Evolutionary conservation across 1,284 basidiomycete genomes (phyloP), one percentile per base, ranked within the genome.

Genomic region (Marasmius fiardii): DNA sequence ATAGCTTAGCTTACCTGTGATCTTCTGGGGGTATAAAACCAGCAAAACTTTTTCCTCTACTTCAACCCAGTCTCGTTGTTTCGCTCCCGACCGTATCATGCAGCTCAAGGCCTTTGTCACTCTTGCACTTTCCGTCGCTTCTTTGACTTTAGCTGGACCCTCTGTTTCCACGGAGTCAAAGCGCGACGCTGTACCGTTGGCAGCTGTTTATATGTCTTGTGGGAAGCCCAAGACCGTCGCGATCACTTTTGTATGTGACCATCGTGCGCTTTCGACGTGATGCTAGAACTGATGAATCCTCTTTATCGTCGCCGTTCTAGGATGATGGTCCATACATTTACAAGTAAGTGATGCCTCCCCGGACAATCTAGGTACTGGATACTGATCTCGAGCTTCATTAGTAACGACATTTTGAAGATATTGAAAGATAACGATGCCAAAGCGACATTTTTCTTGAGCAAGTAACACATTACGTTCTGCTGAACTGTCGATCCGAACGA

Each of bases 361-460:
- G n/a, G n/a, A n/a, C n/a, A n/a, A n/a, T n/a, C n/a, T n/a, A n/a
- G n/a, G n/a, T n/a, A n/a, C n/a, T n/a, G n/a, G n/a, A n/a, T n/a
- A n/a, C n/a, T n/a, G n/a, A n/a, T n/a, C n/a, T n/a, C n/a, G n/a
- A 14, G 39, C 20, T n/a, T 16, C n/a, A 16, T 20, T 39, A 52
- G 28, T n/a, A 18, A 26, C 11, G 33, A 52, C 8, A 39, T 52
- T 10, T 20, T 28, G n/a, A 21, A 37, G 18, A n/a, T 10, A 14
- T 23, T 52, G 10, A 52, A 28, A 12, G 39, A 39, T 1, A 4
- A 11, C 34, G 26, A 21, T 10, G 50, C 14, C 4, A 52, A 52
- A 34, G 50, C 14, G 4, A 52, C 50, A 18, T 52, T 52, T 33
- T 52, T 52, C 34, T 39, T 52, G 18, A 52, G 50, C 39, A 39